These are phyloP conservation scores for Waltiozyma sp. DNA, from an alignment of 1,139 yeast genomes.

Conservation along the genomic window DNA sequence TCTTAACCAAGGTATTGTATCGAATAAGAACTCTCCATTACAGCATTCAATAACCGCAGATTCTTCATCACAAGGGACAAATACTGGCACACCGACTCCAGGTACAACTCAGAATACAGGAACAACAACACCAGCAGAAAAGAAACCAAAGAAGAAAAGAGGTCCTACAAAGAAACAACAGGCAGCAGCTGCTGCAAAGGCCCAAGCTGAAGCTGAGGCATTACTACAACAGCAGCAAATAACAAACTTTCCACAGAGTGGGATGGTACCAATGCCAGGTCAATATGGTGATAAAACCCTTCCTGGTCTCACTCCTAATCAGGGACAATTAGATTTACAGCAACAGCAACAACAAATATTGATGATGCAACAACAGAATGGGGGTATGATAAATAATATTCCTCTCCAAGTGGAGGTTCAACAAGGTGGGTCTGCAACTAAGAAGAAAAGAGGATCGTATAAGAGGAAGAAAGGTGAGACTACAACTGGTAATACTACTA, in stretches of 20 bases:
- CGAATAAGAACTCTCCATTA: neutral
- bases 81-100: neutral
- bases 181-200: constrained; percentile 8
- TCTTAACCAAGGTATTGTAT: constrained; percentile 1
- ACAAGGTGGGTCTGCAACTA: constrained; percentile 9
- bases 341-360: neutral
- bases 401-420: neutral
- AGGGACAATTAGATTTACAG: neutral
- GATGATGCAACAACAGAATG: neutral
- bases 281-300: constrained; percentile 15
- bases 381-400: neutral
- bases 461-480: constrained; percentile 16
- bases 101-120: neutral
- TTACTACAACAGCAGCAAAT: neutral
- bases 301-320: constrained; percentile 11
- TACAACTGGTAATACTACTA: neutral
- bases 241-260: neutral
- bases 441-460: constrained; percentile 21
- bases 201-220: neutral
- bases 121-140: constrained; percentile 5
- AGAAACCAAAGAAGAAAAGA: constrained; percentile 13
- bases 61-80: neutral
- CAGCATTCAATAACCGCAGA: neutral
- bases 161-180: constrained; percentile 16
- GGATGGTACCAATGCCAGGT: neutral